A percentile compares a stretch with the other conserved stretches of the same genome.
Evolutionary conservation across 352 stramenopile genomes (phyloP).

Genomic region (Pythium monospermum): DNA sequence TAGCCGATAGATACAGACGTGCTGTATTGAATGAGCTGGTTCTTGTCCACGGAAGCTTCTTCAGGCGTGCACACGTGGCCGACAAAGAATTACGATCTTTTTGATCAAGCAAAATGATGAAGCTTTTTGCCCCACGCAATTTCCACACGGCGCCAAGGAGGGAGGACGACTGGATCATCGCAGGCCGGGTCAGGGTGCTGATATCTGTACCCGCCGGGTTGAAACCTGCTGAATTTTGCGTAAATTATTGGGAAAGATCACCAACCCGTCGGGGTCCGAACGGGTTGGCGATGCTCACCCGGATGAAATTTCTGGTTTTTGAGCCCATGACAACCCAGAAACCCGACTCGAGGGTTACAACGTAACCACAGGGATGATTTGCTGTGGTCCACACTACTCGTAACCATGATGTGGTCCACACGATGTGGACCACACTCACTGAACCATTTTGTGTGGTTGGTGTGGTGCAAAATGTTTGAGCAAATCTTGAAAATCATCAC

Average conservation of each 20-base stretch:
- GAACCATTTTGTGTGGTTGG: not conserved
- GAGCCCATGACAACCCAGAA: too few relatives aligned
- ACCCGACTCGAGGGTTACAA: too few relatives aligned
- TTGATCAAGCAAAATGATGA: too few relatives aligned
- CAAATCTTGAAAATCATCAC: slow-evolving; percentile 1
- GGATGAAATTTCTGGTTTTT: too few relatives aligned
- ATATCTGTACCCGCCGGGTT: not conserved
- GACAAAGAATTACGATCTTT: not conserved
- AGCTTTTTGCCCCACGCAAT: slow-evolving; percentile 2
- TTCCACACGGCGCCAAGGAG: not conserved
- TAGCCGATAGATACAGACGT: not conserved
- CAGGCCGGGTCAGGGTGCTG: not conserved
- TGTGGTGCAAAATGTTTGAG: slow-evolving; percentile 13
- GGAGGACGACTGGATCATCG: slow-evolving; percentile 8
- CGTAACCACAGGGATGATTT: too few relatives aligned
- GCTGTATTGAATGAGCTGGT: not conserved
- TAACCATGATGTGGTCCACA: too few relatives aligned
- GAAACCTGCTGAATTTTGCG: not conserved
- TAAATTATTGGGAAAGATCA: too few relatives aligned
- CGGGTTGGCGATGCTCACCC: too few relatives aligned
- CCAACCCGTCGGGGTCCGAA: too few relatives aligned
- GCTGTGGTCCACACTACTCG: not conserved
- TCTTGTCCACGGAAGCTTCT: not conserved
- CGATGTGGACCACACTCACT: slow-evolving; percentile 3
- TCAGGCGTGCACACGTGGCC: not conserved